Conservation (phyloP, 108 stramenopile genomes). For the Nannochloropsis gaditana region DNA sequence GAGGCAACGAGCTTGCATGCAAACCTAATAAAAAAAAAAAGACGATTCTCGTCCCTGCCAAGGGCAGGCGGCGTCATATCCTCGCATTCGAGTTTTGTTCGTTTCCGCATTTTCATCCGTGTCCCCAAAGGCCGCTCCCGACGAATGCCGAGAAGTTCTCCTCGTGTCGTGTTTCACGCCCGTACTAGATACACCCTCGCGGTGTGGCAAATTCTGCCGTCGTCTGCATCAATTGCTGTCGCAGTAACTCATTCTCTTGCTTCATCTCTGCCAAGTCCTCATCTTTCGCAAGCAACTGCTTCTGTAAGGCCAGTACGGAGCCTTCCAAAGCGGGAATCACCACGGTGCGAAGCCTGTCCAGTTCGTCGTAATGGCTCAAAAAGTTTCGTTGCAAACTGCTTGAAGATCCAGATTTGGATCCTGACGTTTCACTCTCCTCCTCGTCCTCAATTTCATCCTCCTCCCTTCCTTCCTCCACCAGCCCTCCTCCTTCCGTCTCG, state of each 20-base stretch:
- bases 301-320: neutral
- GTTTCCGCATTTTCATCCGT: too few relatives aligned
- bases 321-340: slow-evolving; percentile 2
- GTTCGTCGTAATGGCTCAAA: neutral
- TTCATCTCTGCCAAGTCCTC: neutral
- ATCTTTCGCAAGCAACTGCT: neutral
- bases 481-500: neutral
- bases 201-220: neutral
- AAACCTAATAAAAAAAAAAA: too few relatives aligned
- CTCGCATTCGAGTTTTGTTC: too few relatives aligned
- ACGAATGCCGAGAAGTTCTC: too few relatives aligned
- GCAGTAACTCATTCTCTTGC: neutral
- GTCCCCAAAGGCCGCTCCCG: too few relatives aligned
- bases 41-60: too few relatives aligned
- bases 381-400: neutral
- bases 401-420: neutral
- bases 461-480: neutral
- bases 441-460: neutral
- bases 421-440: neutral
- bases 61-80: too few relatives aligned
- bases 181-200: too few relatives aligned
- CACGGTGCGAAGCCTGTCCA: neutral
- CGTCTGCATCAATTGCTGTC: neutral
- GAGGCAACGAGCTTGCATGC: too few relatives aligned
- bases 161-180: too few relatives aligned